Evolutionary conservation across 73 alveolate species (phyloP).

Genomic region (Paramecium biaurelia): DNA sequence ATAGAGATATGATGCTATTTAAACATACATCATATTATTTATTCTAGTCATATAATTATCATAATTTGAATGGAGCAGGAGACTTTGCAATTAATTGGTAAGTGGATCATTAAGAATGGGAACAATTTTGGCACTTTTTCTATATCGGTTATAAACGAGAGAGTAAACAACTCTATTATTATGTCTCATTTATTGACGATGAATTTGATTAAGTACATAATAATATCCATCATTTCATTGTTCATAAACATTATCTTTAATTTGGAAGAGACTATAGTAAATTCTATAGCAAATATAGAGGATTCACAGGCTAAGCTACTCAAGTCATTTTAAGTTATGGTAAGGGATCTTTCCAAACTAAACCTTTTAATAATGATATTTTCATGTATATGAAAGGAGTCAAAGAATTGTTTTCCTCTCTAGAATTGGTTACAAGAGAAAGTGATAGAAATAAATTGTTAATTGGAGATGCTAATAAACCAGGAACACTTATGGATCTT

Average conservation of each 20-base stretch:
- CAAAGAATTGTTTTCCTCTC: background rate
- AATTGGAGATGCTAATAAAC: background rate
- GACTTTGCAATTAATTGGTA: background rate
- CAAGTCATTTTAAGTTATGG: conserved; percentile 13
- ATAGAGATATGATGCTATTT: background rate
- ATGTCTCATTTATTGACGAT: conserved; percentile 30
- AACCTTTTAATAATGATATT: background rate
- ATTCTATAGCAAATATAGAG: background rate
- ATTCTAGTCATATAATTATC: background rate
- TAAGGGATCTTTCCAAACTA: background rate
- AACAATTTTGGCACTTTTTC: conserved; percentile 1
- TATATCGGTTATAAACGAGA: conserved; percentile 3
- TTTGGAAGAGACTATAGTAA: conserved; percentile 4
- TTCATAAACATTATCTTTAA: conserved; percentile 12
- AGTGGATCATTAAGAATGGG: background rate
- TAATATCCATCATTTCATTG: background rate
- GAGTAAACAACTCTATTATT: background rate
- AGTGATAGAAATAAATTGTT: background rate
- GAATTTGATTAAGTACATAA: background rate
- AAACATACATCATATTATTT: background rate
- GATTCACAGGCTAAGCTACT: conserved; percentile 29
- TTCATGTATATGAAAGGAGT: background rate
- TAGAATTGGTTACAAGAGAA: background rate
- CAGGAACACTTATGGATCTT: background rate
- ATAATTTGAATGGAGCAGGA: conserved; percentile 23